Percentiles rank a stretch among this genome's conserved stretches.
These are phyloP conservation scores for Discostella stelligeroides DNA, from an alignment of 108 stramenopile genomes.

Conservation along the genomic window DNA sequence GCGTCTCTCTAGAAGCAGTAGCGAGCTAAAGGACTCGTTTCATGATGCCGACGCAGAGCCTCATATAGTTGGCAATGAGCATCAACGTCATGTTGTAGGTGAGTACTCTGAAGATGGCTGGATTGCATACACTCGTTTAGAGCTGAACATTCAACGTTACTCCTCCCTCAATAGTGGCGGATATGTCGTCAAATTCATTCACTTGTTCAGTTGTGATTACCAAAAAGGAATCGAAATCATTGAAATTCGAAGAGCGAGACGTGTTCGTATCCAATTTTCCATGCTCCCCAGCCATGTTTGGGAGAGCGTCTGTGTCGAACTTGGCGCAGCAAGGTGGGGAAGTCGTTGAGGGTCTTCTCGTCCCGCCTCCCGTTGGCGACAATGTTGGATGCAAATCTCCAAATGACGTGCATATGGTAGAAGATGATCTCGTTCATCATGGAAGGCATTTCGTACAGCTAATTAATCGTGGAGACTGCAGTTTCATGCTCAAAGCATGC, in stretches of 20 bases:
- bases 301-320: conserved; percentile 51
- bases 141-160: conserved; percentile 3
- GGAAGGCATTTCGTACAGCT: conserved; percentile 46
- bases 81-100: conserved; percentile 17
- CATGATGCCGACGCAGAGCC: conserved; percentile 1
- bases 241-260: conserved; percentile 10
- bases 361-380: conserved; percentile 37
- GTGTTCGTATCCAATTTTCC: conserved; percentile 46
- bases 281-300: conserved; percentile 80
- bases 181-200: conserved; percentile 56
- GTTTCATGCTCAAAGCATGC: conserved; percentile 59
- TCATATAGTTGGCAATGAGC: neutral
- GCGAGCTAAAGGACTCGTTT: neutral
- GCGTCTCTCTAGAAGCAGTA: neutral
- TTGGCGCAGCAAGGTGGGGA: conserved; percentile 38
- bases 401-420: conserved; percentile 1
- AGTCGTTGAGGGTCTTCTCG: conserved; percentile 39
- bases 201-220: conserved; percentile 57
- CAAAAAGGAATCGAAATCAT: conserved; percentile 4
- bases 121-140: neutral
- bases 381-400: conserved; percentile 53
- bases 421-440: conserved; percentile 3
- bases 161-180: conserved; percentile 52
- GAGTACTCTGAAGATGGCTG: conserved; percentile 8
- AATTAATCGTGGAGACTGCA: conserved; percentile 68